Base-by-base conservation (phyloP, 768 basidiomycete genomes). In the Collybia sp. region DNA sequence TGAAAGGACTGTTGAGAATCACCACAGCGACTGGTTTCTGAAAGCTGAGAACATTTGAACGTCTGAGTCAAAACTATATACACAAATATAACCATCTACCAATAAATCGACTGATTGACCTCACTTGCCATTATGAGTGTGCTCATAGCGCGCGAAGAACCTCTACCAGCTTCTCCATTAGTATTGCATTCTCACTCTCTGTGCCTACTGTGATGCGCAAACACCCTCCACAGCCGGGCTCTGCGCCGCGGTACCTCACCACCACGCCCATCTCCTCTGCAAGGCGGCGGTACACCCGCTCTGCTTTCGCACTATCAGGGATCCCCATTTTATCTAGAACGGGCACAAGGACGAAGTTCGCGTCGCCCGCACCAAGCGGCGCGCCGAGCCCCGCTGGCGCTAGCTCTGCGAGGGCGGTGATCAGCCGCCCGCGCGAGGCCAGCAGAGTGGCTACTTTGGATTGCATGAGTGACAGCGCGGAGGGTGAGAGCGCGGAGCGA, bases 161-260 rank as follows among this genome's bases (percentile, higher is more conserved):
- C 38, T 73, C 66, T 46, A 57, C 65, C 40, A 96, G 54, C 62
- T 74, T 76, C 53, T 67, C 54, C 31, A 95, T 40, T 30, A 86
- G 65, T 11, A 66, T 64, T 55, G 58, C 64, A 53, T 89, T 95
- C 69, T 99, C 96, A 48, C 78, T 80, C 47, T 77, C 77, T 6
- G 81, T 89, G 0, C 96, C 96, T 11, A 98, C 73, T 2, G 95
- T 97, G 6, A 98, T 85, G 46, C 96, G 69, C 65, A 98, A 57
- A 59, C 92, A 95, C 0, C 84, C 96, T 30, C 71, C 69, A 53
- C 96, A 99, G 0, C 96, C 95, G 9, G 73, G 59, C 65, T 98
- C 95, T 12, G 73, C 68, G 0, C 96, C 96, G 44, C 96, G 73
- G 67, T 81, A 98, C 43, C 95, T 72, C 9, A 99, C 91, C 12